Conservation (phyloP, 805 yeast species). For the Metschnikowia borealis region DNA sequence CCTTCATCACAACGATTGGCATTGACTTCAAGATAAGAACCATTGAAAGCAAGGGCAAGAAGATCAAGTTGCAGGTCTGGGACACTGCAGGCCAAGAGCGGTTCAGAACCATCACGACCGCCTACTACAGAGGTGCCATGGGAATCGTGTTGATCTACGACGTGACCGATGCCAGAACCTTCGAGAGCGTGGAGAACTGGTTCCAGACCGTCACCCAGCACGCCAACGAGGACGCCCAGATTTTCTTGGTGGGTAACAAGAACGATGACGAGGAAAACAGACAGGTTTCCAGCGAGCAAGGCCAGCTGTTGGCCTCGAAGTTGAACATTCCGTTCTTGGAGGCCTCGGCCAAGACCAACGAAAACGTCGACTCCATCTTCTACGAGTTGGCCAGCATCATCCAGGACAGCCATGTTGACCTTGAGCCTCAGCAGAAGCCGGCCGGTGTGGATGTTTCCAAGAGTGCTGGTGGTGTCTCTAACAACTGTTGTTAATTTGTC, state of each 20-base stretch:
- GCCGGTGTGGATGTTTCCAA: slow-evolving; percentile 40
- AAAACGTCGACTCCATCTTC: slow-evolving; percentile 88
- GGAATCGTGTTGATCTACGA: slow-evolving; percentile 82
- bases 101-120: slow-evolving; percentile 91
- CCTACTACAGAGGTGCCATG: slow-evolving; percentile 86
- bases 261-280: slow-evolving; percentile 86
- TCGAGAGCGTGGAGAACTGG: slow-evolving; percentile 92
- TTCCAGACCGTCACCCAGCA: slow-evolving; percentile 92
- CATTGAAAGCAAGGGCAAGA: slow-evolving; percentile 87
- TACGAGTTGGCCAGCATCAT: slow-evolving; percentile 83
- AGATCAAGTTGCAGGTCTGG: slow-evolving; percentile 93
- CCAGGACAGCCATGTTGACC: slow-evolving; percentile 66
- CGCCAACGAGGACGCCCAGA: slow-evolving; percentile 93
- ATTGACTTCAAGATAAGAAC: slow-evolving; percentile 97
- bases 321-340: slow-evolving; percentile 89
- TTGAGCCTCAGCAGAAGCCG: slow-evolving; percentile 26
- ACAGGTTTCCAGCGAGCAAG: slow-evolving; percentile 85
- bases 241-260: slow-evolving; percentile 93
- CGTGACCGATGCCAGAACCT: slow-evolving; percentile 85
- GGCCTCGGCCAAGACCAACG: slow-evolving; percentile 92
- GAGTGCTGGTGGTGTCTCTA: slow-evolving; percentile 24
- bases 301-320: slow-evolving; percentile 81
- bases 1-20: slow-evolving; percentile 96
- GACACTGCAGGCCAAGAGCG: slow-evolving; percentile 98
- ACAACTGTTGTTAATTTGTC: slow-evolving; percentile 35